These are phyloP conservation scores for Paecilomyces sp. DNA, from an alignment of 2,329 filamentous ascomycete genomes.

Conservation along the genomic window DNA sequence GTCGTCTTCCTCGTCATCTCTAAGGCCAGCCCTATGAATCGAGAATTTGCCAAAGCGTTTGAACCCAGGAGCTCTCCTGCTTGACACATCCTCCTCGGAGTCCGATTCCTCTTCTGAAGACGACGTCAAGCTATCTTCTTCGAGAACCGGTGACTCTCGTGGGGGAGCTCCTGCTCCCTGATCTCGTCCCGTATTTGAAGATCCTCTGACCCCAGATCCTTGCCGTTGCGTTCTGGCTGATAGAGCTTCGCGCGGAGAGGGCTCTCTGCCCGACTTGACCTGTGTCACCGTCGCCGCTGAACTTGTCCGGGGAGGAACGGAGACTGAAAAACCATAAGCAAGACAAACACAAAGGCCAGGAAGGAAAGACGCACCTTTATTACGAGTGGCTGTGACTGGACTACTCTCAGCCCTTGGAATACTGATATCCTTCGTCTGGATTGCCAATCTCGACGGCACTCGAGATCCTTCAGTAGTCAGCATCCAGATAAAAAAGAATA, in stretches of 20 bases:
- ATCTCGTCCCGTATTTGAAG: conserved; percentile 18
- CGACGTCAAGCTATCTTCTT: conserved; percentile 26
- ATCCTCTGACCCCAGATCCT: conserved; percentile 15
- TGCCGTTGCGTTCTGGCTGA: conserved; percentile 15
- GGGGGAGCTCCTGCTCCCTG: conserved; percentile 13
- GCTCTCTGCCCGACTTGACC: conserved; percentile 14
- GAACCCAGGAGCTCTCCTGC: conserved; percentile 20
- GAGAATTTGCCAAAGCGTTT: conserved; percentile 35
- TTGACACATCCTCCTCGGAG: conserved; percentile 18
- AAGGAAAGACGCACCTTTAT: conserved; percentile 8
- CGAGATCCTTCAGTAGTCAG: conserved; percentile 24
- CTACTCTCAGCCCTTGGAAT: conserved; percentile 18
- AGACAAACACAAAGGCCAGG: background rate
- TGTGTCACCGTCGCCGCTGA: conserved; percentile 25
- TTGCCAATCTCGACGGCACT: conserved; percentile 30
- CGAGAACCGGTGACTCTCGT: conserved; percentile 22
- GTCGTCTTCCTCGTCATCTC: conserved; percentile 34
- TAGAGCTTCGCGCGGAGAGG: conserved; percentile 17
- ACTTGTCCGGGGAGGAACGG: conserved; percentile 19
- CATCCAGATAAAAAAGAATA: background rate
- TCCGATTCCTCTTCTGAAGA: conserved; percentile 22
- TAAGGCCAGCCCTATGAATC: conserved; percentile 22
- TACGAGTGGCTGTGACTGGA: conserved; percentile 5
- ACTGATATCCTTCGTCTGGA: conserved; percentile 25
- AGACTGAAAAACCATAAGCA: conserved; percentile 10